Evolutionary conservation across 495 filamentous ascomycete species (phyloP).

Genomic region (Aspergillus kassunensis): DNA sequence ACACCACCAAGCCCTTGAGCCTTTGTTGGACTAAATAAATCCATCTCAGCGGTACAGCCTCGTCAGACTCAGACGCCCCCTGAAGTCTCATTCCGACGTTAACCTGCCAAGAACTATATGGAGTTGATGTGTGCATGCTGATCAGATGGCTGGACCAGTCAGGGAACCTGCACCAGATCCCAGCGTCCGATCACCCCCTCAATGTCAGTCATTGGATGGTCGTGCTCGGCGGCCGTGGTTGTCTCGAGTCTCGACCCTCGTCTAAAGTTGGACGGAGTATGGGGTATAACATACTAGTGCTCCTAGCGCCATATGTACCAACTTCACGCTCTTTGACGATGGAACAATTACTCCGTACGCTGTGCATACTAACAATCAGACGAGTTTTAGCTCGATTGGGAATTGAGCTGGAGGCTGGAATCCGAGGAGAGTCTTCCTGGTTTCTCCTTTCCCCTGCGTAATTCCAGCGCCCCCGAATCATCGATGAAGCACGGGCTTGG

Average conservation of each 20-base stretch:
- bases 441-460: neutral
- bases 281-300: neutral
- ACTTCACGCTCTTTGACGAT: no score
- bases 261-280: neutral
- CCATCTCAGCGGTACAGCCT: no score
- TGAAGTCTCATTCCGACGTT: neutral
- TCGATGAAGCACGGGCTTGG: neutral
- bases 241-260: neutral
- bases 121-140: slow-evolving; percentile 9
- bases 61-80: neutral
- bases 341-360: no score
- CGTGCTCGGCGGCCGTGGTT: neutral
- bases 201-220: neutral
- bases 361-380: no score
- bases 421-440: neutral
- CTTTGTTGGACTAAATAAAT: neutral
- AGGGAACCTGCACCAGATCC: neutral
- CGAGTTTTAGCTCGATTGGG: neutral
- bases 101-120: neutral
- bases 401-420: neutral
- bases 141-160: slow-evolving; percentile 8
- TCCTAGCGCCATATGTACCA: neutral
- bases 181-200: neutral
- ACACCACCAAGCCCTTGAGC: neutral
- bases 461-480: neutral